These are phyloP conservation scores for Quercus tomentella DNA, from an alignment of 331 rosid genomes.

Conservation along the genomic window DNA sequence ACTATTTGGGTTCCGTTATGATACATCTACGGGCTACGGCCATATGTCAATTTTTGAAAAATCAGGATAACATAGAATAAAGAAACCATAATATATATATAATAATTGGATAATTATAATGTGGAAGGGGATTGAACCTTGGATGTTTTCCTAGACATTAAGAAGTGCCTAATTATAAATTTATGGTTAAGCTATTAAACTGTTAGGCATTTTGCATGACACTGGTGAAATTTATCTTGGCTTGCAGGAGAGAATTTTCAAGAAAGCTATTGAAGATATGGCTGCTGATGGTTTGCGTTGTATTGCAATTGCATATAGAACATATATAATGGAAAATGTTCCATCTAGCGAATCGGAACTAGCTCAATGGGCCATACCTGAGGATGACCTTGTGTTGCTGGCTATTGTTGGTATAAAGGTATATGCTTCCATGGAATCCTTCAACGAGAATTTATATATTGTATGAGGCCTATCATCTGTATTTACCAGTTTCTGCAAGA, in stretches of 20 bases:
- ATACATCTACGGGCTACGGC: no score
- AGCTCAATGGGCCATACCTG: constrained; percentile 80
- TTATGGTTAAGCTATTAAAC: no score
- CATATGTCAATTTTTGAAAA: no score
- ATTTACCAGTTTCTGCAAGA: background rate
- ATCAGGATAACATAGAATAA: no score
- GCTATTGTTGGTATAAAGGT: constrained; percentile 98
- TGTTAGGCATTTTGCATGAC: background rate
- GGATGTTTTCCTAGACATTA: no score
- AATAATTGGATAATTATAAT: no score
- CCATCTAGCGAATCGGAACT: constrained; percentile 66
- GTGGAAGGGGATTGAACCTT: no score
- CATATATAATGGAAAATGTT: constrained; percentile 50
- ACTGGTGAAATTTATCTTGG: constrained; percentile 1
- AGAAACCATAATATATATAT: no score
- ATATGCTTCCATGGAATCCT: background rate
- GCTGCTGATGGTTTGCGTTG: constrained; percentile 79
- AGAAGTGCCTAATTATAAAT: no score
- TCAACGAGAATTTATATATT: background rate
- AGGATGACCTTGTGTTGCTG: constrained; percentile 71
- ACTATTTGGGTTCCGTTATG: no score
- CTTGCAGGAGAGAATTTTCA: constrained; percentile 52
- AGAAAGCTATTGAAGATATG: constrained; percentile 81
- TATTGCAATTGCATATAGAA: constrained; percentile 89
- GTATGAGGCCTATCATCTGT: background rate